Base-by-base conservation (phyloP, 2,329 filamentous ascomycete genomes). In the Pyricularia pennisetigena region DNA sequence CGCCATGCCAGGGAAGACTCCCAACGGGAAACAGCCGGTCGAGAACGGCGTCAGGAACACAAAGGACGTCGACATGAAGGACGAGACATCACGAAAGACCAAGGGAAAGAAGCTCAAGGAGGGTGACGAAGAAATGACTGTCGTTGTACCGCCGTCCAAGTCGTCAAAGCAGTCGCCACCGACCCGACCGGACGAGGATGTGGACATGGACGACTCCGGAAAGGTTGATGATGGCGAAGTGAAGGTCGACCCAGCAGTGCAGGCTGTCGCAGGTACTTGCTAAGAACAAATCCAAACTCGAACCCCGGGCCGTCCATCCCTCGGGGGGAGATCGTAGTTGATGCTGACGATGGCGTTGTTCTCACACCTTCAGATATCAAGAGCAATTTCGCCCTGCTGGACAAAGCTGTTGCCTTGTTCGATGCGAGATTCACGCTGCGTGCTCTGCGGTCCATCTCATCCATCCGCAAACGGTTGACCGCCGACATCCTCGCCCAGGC, bases 381-480 rank as follows among this genome's bases (percentile, higher is more conserved):
- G 81, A 90, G 87, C 84, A 97, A 96, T 81, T 97, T 97, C 77
- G 87, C 88, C 67, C 86, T 99, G 72, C 86, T 99, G 76, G 94
- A 97, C 76, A 91, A 93, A 75, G 95, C 94, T 72, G 94, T 99
- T 72, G 85, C 89, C 72, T 88, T 96, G 74, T 99, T 98, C 79
- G 95, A 99, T 81, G 88, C 94, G 69, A 90, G 95, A 82, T 99
- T 97, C 81, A 93, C 94, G 69, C 90, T 99, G 71, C 88, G 95
- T 76, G 95, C 95, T 70, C 87, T 99, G 71, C 91, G 95, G 75
- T 97, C 94, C 74, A 97, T 98, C 81, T 97, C 95, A 59, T 94
- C 93, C 68, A 89, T 98, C 78, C 93, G 95, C 78, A 98, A 98
- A 85, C 88, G 92, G 72, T 85, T 97, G 73, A 92, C 90, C 16